Conservation (phyloP, 257 asterid species). For the Linderniella brevidens region DNA sequence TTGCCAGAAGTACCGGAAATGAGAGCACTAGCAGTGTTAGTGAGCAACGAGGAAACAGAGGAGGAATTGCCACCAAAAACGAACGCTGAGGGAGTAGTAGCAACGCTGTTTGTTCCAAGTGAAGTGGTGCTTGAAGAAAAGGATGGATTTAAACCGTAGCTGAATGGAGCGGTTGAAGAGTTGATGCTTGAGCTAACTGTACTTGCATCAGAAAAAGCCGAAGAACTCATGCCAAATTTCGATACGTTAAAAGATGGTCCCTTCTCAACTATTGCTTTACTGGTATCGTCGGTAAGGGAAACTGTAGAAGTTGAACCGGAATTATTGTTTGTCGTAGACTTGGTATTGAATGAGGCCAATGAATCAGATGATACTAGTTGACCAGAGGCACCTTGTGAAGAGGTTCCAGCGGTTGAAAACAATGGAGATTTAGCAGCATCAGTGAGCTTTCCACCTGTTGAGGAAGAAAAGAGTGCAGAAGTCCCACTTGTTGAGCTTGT, state of each 20-base stretch:
- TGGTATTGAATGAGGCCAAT: conserved; percentile 4
- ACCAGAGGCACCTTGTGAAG: conserved; percentile 2
- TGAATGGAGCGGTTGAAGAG: conserved; percentile 19
- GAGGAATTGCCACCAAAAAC: conserved; percentile 14
- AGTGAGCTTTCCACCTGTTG: conserved; percentile 14
- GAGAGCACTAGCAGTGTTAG: conserved; percentile 9
- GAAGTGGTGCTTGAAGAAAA: conserved; percentile 7
- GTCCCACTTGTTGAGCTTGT: conserved; percentile 20
- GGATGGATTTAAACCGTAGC: conserved; percentile 21
- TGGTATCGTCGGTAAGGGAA: conserved; percentile 23
- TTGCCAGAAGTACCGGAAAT: conserved; percentile 3
- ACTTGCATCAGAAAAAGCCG: conserved; percentile 12
- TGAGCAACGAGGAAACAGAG: conserved; percentile 13
- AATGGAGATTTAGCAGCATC: conserved; percentile 20
- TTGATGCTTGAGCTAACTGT: conserved; percentile 20
- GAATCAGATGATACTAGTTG: no score
- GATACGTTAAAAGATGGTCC: conserved; percentile 16
- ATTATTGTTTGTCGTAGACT: conserved; percentile 13
- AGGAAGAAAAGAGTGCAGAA: conserved; percentile 17
- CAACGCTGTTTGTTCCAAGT: conserved; percentile 14
- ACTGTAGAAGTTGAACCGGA: conserved; percentile 4
- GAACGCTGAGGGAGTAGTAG: conserved; percentile 11
- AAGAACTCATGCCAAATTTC: conserved; percentile 21
- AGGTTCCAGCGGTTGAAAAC: neutral
- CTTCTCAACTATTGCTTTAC: conserved; percentile 14